A percentile compares a stretch with the other conserved stretches of the same genome.
These are phyloP conservation scores for Aspergillus sp. DNA, from an alignment of 2,329 filamentous ascomycete genomes.

Conservation along the genomic window DNA sequence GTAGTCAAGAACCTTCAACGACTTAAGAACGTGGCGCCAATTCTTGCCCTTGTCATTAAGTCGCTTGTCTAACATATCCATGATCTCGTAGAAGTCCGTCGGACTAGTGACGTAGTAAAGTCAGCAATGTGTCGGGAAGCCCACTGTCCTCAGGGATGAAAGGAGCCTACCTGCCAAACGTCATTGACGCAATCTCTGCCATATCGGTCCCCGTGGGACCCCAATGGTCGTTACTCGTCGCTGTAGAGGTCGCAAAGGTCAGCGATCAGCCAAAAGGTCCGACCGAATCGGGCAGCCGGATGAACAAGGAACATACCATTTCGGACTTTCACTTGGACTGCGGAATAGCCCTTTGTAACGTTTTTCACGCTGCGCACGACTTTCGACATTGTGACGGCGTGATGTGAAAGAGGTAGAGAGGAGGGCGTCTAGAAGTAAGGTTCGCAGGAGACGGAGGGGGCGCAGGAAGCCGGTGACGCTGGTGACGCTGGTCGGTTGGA, in stretches of 20 bases:
- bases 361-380: slow-evolving; percentile 98
- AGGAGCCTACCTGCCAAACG: slow-evolving; percentile 83
- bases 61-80: slow-evolving; percentile 99
- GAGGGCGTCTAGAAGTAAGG: not conserved
- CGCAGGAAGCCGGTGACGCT: slow-evolving; percentile 5
- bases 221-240: slow-evolving; percentile 98
- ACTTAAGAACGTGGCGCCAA: slow-evolving; percentile 97
- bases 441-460: slow-evolving; percentile 1
- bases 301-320: slow-evolving; percentile 68
- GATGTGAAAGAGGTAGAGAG: not conserved
- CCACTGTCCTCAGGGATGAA: not conserved
- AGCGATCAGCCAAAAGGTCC: not conserved
- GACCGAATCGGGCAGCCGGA: slow-evolving; percentile 2
- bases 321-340: slow-evolving; percentile 95
- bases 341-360: slow-evolving; percentile 98
- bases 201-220: slow-evolving; percentile 97
- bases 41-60: slow-evolving; percentile 99
- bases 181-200: slow-evolving; percentile 97
- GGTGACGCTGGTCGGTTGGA: not conserved
- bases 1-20: slow-evolving; percentile 95
- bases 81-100: slow-evolving; percentile 98
- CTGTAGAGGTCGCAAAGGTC: slow-evolving; percentile 49
- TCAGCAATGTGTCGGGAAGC: not conserved
- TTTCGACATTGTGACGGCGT: slow-evolving; percentile 72
- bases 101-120: slow-evolving; percentile 57